Evolutionary conservation across 805 yeast genomes (phyloP).

Genomic region (Ogataea paradorogensis): DNA sequence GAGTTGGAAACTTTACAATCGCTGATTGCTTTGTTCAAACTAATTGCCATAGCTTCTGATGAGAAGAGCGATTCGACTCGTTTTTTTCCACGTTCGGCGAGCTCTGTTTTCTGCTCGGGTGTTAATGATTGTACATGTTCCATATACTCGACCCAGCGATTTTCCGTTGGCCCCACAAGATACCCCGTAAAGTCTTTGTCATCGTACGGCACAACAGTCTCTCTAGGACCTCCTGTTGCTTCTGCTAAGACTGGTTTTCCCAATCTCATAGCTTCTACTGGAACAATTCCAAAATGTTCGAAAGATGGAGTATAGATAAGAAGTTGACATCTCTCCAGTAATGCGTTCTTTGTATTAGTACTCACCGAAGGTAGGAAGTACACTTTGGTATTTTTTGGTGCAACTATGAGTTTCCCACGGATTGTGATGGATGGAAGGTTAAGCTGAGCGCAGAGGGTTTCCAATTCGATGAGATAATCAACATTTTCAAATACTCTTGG

Average conservation of each 20-base stretch:
- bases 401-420: constrained; percentile 15
- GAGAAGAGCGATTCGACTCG: constrained; percentile 42
- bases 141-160: constrained; percentile 55
- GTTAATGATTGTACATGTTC: constrained; percentile 33
- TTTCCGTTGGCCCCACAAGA: constrained; percentile 45
- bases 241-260: constrained; percentile 84
- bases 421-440: constrained; percentile 44
- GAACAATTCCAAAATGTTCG: constrained; percentile 98
- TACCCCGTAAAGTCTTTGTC: constrained; percentile 52
- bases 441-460: constrained; percentile 43
- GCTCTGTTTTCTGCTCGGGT: constrained; percentile 7
- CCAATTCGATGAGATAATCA: constrained; percentile 61
- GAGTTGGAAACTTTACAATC: constrained; percentile 11
- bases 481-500: constrained; percentile 71
- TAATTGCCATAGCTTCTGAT: constrained; percentile 41
- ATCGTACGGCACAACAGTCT: constrained; percentile 51
- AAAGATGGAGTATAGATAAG: constrained; percentile 84
- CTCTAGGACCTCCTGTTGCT: constrained; percentile 90
- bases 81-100: constrained; percentile 26
- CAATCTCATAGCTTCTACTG: constrained; percentile 87
- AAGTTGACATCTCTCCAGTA: constrained; percentile 55
- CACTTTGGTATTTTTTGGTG: constrained; percentile 27
- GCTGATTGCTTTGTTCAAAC: constrained; percentile 18
- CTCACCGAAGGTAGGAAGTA: constrained; percentile 77
- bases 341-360: constrained; percentile 56